Percentiles rank a stretch among this genome's conserved stretches.
These are phyloP conservation scores for Pichia sorboxylosa DNA, from an alignment of 1,139 yeast genomes.

Conservation along the genomic window DNA sequence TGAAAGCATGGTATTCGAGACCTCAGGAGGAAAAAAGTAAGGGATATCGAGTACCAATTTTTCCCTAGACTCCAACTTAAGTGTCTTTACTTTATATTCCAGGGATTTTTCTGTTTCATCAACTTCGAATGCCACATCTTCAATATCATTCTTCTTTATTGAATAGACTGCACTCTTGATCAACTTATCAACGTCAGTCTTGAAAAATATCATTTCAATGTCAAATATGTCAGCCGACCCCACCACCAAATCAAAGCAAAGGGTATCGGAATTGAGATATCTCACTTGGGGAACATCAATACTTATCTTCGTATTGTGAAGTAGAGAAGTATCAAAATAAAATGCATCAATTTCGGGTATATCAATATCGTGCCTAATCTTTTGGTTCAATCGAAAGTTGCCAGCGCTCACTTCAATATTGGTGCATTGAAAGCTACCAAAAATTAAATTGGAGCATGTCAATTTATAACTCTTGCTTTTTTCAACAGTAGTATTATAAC, in stretches of 20 bases:
- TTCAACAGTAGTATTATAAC: slow-evolving; percentile 1
- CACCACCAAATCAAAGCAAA: slow-evolving; percentile 13
- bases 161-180: slow-evolving; percentile 12
- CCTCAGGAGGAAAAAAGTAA: slow-evolving; percentile 24
- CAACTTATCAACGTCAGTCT: slow-evolving; percentile 21
- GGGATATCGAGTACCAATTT: slow-evolving; percentile 13
- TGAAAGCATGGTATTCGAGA: slow-evolving; percentile 17
- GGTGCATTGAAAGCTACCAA: slow-evolving; percentile 16
- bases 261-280: slow-evolving; percentile 17
- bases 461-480: slow-evolving; percentile 1
- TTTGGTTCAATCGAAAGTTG: slow-evolving; percentile 13
- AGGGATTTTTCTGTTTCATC: slow-evolving; percentile 3
- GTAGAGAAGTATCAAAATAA: slow-evolving; percentile 2
- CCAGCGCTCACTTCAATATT: slow-evolving; percentile 20
- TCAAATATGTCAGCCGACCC: slow-evolving; percentile 14
- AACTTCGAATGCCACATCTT: slow-evolving; percentile 13
- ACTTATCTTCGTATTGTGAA: slow-evolving; percentile 13
- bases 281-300: slow-evolving; percentile 17
- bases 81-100: not conserved
- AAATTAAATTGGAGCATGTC: slow-evolving; percentile 3
- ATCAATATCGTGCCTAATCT: slow-evolving; percentile 7
- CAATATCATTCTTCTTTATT: not conserved
- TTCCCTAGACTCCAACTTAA: too few species aligned
- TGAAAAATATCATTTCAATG: slow-evolving; percentile 14
- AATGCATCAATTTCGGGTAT: slow-evolving; percentile 13